phyloP scores from a whole-genome alignment of 2,329 filamentous ascomycete genomes.

The Lasiodiplodia hormozganensis region DNA sequence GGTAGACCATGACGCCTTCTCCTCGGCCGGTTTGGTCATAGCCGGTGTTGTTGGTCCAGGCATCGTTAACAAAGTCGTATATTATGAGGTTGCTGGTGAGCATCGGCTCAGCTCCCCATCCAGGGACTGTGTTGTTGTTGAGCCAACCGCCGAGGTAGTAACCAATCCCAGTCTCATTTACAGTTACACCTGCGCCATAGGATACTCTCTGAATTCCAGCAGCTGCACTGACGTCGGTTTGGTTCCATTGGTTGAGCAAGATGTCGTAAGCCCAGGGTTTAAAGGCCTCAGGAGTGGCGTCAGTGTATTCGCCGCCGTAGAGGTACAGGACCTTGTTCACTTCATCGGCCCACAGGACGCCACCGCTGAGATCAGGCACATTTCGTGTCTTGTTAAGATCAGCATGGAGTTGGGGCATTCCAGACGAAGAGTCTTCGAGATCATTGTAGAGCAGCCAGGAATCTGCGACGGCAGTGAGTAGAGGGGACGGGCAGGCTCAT shows the following conservation, averaged over 20 bases:
- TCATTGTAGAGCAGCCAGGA: slow-evolving; percentile 65
- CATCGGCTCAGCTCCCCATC: slow-evolving; percentile 58
- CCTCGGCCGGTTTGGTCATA: slow-evolving; percentile 62
- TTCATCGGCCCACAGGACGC: slow-evolving; percentile 65
- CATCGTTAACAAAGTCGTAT: slow-evolving; percentile 63
- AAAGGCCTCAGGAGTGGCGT: slow-evolving; percentile 52
- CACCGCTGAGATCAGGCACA: slow-evolving; percentile 60
- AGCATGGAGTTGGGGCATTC: slow-evolving; percentile 61
- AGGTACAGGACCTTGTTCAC: slow-evolving; percentile 69
- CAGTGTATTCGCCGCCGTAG: slow-evolving; percentile 65
- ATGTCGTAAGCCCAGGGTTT: slow-evolving; percentile 66
- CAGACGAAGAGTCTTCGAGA: slow-evolving; percentile 52
- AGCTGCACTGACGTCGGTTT: slow-evolving; percentile 48
- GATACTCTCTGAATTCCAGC: slow-evolving; percentile 56
- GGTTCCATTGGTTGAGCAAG: slow-evolving; percentile 63
- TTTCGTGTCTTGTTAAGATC: slow-evolving; percentile 66
- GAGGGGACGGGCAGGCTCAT: not conserved
- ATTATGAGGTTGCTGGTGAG: slow-evolving; percentile 61
- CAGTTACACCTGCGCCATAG: slow-evolving; percentile 64
- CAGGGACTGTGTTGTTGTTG: slow-evolving; percentile 59
- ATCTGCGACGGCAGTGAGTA: slow-evolving; percentile 46
- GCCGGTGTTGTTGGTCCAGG: slow-evolving; percentile 61
- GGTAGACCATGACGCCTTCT: slow-evolving; percentile 66
- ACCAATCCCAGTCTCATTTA: slow-evolving; percentile 62
- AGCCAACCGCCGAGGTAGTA: slow-evolving; percentile 71